Base-by-base conservation (phyloP, 176 grass and related monocot genomes). In the Oryza meridionalis region DNA sequence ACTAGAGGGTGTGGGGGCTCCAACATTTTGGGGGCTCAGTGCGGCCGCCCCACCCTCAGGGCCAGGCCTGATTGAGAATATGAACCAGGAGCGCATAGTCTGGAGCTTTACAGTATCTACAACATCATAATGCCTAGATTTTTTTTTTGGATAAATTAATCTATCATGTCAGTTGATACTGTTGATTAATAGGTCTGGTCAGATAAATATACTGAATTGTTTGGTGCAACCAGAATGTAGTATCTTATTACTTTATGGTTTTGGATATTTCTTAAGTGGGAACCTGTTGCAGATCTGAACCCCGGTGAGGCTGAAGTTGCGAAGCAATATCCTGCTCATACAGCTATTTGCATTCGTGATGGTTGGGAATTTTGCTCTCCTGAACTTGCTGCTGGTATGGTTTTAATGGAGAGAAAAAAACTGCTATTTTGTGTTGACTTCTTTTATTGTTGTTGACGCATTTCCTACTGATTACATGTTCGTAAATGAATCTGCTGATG, bases 291-390 rank as follows among this genome's bases (percentile, higher is more conserved):
- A 98, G 93, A 95, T 89, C 85, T 98, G 59, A 79, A 92, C 67
- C 91, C 85, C 69, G 86, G 69, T 7, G 93, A 95, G 86, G 79
- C 69, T 73, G 93, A 95, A 81, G 50, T 88, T 76, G 87, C 88
- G 0, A 90, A 94, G 77, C 86, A 80, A 71, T 98, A 95, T 82
- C 96, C 93, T 92, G 91, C 96, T 72, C 96, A 92, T 85, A 95
- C 93, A 32, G 85, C 96, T 92, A 90, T 90, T 72, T 98, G 96
- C 88, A 90, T 95, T 85, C 88, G 89, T 83, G 91, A 92, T 88
- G 96, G 96, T 71, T 98, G 96, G 96, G 88, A 86, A 81, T 84
- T 95, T 86, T 94, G 87, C 79, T 83, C 70, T 66, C 86, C 84
- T 75, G 96, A 98, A 70, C 70, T 90, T 74, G 87, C 93, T 87